Evolutionary conservation across 805 yeast genomes (phyloP).

Genomic region (Yarrowia alimentaria): DNA sequence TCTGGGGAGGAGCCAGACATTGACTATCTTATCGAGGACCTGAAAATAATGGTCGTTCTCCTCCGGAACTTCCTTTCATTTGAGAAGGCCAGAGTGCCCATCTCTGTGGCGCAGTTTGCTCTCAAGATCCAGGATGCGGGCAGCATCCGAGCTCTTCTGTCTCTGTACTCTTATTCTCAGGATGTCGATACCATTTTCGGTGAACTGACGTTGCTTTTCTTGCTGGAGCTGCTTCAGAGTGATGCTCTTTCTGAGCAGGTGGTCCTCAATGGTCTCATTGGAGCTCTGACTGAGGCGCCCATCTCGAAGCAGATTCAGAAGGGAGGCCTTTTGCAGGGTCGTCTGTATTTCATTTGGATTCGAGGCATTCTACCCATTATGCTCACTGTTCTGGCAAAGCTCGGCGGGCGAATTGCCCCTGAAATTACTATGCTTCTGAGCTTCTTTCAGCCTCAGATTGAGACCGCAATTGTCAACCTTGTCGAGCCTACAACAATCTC

Average conservation of each 20-base stretch:
- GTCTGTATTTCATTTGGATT: constrained; percentile 78
- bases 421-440: constrained; percentile 63
- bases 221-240: constrained; percentile 64
- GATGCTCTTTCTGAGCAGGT: constrained; percentile 65
- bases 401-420: constrained; percentile 62
- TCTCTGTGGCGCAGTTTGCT: constrained; percentile 46
- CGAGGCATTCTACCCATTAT: constrained; percentile 73
- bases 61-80: constrained; percentile 54
- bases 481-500: constrained; percentile 51
- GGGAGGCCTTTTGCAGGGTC: constrained; percentile 53
- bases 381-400: constrained; percentile 55
- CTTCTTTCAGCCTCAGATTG: constrained; percentile 64
- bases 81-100: constrained; percentile 30
- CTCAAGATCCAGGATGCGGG: constrained; percentile 55
- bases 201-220: constrained; percentile 63
- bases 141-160: constrained; percentile 59
- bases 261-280: constrained; percentile 61
- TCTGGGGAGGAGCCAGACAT: constrained; percentile 5
- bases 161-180: constrained; percentile 67
- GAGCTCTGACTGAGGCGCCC: constrained; percentile 70
- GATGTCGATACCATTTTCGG: constrained; percentile 67
- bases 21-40: constrained; percentile 54
- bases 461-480: constrained; percentile 67
- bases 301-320: constrained; percentile 63
- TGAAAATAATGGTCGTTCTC: constrained; percentile 61